phyloP scores from a whole-genome alignment of 2,329 filamentous ascomycete genomes.

The Sclerotinia glacialis region DNA sequence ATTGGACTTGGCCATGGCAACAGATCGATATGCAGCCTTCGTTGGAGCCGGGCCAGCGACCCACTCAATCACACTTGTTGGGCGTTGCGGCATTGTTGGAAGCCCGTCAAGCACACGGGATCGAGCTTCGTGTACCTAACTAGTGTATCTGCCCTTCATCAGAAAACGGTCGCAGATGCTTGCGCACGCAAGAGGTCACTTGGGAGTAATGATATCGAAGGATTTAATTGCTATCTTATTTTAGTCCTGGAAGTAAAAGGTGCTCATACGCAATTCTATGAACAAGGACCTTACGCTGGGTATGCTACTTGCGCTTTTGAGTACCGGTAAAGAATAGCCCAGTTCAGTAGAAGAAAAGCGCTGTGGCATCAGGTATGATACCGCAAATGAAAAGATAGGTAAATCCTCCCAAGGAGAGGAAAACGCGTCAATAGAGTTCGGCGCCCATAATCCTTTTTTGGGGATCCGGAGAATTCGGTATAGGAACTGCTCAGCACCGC shows the following conservation, averaged over 20 bases:
- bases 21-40: conserved; percentile 9
- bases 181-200: not conserved
- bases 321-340: not conserved
- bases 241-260: not conserved
- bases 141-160: not conserved
- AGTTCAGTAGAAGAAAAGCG: too few species aligned
- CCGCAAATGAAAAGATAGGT: not conserved
- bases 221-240: not conserved
- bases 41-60: conserved; percentile 9
- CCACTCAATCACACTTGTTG: conserved; percentile 9
- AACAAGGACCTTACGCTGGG: not conserved
- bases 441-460: not conserved
- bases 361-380: not conserved
- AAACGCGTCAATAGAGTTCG: not conserved
- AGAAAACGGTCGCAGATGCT: not conserved
- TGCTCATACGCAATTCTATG: not conserved
- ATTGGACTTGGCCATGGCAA: not conserved
- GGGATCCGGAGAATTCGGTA: not conserved
- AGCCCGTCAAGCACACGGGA: not conserved
- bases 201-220: not conserved
- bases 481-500: not conserved
- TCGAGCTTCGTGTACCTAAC: not conserved
- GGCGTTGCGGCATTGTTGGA: conserved; percentile 13
- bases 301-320: not conserved
- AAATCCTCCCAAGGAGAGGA: not conserved